These are phyloP conservation scores for Drosera spatulata DNA, from an alignment of 179 eudicot species.

Conservation along the genomic window DNA sequence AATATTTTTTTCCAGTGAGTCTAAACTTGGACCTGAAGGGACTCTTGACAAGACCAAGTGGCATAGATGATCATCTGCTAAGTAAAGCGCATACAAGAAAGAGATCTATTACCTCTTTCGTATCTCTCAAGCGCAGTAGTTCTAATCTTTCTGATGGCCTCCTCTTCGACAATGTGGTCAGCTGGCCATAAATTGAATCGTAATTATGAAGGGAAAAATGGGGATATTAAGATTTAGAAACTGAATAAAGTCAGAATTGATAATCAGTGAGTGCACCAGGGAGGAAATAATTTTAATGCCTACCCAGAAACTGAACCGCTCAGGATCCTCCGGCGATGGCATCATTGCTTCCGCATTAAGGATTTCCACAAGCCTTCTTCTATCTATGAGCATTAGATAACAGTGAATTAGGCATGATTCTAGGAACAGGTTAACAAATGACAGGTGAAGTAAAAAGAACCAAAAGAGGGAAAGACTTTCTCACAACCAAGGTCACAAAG, in stretches of 20 bases:
- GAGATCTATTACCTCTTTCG: constrained; percentile 63
- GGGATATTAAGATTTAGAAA: too few species aligned
- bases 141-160: constrained; percentile 76
- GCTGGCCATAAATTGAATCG: constrained; percentile 22
- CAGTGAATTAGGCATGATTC: too few species aligned
- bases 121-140: constrained; percentile 70
- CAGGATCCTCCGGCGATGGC: constrained; percentile 76
- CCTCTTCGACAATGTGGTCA: constrained; percentile 58
- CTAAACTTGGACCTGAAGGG: too few species aligned
- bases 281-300: constrained; percentile 4
- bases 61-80: too few species aligned
- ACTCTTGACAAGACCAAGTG: too few species aligned
- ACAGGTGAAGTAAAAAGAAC: not conserved
- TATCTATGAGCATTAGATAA: constrained; percentile 35
- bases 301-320: constrained; percentile 99
- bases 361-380: constrained; percentile 59
- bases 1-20: too few species aligned
- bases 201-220: too few species aligned
- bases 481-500: too few species aligned
- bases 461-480: not conserved
- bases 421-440: too few species aligned
- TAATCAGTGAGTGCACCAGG: not conserved
- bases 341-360: constrained; percentile 69
- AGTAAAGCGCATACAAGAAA: not conserved
- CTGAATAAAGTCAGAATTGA: too few species aligned